phyloP scores from a whole-genome alignment of 2,329 filamentous ascomycete species.

The Coniella vitis region DNA sequence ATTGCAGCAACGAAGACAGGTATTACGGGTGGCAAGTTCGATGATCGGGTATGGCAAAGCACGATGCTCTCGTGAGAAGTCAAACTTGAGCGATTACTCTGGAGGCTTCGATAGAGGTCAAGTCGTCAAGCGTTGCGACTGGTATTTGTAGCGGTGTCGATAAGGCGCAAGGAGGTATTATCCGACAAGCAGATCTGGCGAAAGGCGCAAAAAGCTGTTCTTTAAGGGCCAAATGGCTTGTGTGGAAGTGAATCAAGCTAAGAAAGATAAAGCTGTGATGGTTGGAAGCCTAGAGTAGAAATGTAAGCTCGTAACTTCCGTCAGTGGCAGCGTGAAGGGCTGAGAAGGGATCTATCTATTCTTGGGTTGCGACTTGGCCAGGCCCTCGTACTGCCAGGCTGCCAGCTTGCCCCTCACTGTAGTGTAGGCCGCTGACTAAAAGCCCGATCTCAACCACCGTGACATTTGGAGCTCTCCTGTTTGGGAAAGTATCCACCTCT shows the following conservation, averaged over 20 bases:
- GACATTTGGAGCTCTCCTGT: not conserved
- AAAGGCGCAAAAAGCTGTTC: not conserved
- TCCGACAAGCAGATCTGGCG: not conserved
- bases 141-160: not conserved
- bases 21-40: constrained; percentile 18
- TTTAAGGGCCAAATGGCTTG: not conserved
- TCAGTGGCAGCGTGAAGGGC: not conserved
- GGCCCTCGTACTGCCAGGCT: not conserved
- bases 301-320: not conserved
- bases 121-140: too few relatives aligned
- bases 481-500: not conserved
- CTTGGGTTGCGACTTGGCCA: constrained; percentile 12
- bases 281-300: constrained; percentile 1
- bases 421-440: not conserved
- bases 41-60: constrained; percentile 25
- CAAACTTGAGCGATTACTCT: too few relatives aligned
- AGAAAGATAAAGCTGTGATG: not conserved
- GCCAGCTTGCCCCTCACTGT: not conserved
- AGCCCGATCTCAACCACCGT: too few relatives aligned
- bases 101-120: too few relatives aligned
- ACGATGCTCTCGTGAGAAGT: too few relatives aligned
- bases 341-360: constrained; percentile 15
- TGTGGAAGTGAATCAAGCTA: not conserved
- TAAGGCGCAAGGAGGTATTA: too few relatives aligned
- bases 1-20: too few relatives aligned